Evolutionary conservation across 2,329 filamentous ascomycete species (phyloP), one percentile per base, ranked within the genome.

Genomic region (Grosmannia clavigera): DNA sequence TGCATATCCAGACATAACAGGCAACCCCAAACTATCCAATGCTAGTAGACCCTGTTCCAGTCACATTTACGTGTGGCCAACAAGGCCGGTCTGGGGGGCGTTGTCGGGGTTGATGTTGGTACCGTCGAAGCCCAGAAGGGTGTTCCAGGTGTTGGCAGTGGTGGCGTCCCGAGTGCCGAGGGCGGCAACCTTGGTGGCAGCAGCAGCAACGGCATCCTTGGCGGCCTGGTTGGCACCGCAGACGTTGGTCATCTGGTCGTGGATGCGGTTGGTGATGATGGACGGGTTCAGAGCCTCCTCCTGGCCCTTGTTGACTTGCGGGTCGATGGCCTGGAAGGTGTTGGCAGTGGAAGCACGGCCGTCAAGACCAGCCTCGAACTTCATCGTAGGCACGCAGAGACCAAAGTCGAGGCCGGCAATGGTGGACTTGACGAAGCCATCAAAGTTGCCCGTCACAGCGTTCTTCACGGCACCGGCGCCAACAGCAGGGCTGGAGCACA

Each of bases 261-360:
- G 84, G 70, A 88, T 83, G 63, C 83, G 80, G 77, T 86, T 87
- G 69, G 83, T 86, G 75, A 88, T 88, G 76, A 88, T 88, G 74
- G 82, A 81, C 60, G 84, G 84, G 80, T 88, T 87, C 54, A 87
- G 75, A 10, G 84, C 84, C 68, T 87, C 85, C 66, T 83, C 72
- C 71, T 88, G 84, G 58, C 81, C 81, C 68, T 82, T 74, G 64
- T 81, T 79, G 61, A 86, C 79, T 22, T 81, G 72, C 10, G 81
- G 73, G 68, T 88, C 85, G 55, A 79, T 79, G 58, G 86, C 80
- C 70, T 85, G 82, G 80, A 88, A 88, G 57, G 85, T 86, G 71
- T 80, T 83, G 71, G 86, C 84, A 60, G 74, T 76, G 25, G 76
- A 76, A 14, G 76, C 72, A 61, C 83, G 81, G 48, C 78, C 79